Conservation (phyloP, 805 yeast genomes). For the Wickerhamomyces bisporus region DNA sequence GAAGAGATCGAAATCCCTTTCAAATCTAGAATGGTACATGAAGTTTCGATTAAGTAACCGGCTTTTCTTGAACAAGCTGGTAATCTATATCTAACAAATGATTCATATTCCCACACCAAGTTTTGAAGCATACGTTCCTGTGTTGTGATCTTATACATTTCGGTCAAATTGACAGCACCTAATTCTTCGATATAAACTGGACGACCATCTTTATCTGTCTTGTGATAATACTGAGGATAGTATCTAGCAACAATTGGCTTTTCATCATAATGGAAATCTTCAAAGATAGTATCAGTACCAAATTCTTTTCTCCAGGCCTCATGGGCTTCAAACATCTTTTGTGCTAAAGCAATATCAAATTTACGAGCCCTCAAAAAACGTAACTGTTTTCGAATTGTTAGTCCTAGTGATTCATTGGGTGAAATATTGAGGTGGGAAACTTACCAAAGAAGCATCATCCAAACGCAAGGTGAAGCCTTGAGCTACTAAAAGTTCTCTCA, state of each 20-base stretch:
- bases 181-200: constrained; percentile 93
- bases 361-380: constrained; percentile 94
- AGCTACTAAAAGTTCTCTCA: constrained; percentile 53
- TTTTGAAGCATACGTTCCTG: constrained; percentile 95
- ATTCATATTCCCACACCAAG: constrained; percentile 96
- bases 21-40: constrained; percentile 92
- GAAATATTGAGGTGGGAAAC: no score
- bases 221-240: constrained; percentile 97
- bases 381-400: constrained; percentile 24
- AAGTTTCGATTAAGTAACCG: constrained; percentile 81
- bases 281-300: constrained; percentile 81
- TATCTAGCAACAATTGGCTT: constrained; percentile 82
- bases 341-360: constrained; percentile 77
- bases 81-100: constrained; percentile 75
- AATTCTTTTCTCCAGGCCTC: constrained; percentile 88
- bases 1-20: constrained; percentile 87
- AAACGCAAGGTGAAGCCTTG: constrained; percentile 71
- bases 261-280: constrained; percentile 89
- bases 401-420: no score
- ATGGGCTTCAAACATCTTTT: constrained; percentile 77
- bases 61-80: constrained; percentile 91
- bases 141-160: constrained; percentile 89
- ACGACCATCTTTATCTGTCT: constrained; percentile 94
- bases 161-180: constrained; percentile 83
- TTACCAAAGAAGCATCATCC: constrained; percentile 75